Percentiles rank a stretch among this genome's conserved stretches.
phyloP scores from a whole-genome alignment of 177 flowering plant species.

The Vitis hybrid region DNA sequence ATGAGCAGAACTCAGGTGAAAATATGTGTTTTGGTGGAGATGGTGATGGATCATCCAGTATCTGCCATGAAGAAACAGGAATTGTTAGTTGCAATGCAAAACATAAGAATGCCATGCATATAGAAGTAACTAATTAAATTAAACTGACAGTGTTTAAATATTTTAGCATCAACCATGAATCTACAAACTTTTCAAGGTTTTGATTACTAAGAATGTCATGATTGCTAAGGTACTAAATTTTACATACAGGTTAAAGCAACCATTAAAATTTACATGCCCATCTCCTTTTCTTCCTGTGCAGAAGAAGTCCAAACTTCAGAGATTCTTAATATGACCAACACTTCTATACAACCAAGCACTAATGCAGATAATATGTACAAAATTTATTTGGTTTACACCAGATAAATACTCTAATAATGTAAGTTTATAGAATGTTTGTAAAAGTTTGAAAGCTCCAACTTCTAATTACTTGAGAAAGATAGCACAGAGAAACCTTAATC shows the following conservation, averaged over 20 bases:
- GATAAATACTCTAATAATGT: too few relatives aligned
- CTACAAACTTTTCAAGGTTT: not conserved
- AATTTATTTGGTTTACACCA: too few relatives aligned
- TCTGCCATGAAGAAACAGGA: constrained; percentile 44
- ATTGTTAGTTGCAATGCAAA: constrained; percentile 2
- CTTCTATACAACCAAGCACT: too few relatives aligned
- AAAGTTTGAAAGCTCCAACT: too few relatives aligned
- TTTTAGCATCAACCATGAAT: not conserved
- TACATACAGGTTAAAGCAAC: not conserved
- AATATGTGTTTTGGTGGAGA: constrained; percentile 67
- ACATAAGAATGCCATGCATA: not conserved
- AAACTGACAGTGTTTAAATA: not conserved
- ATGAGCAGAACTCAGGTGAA: constrained; percentile 91
- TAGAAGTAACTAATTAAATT: not conserved
- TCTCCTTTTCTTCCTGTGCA: not conserved
- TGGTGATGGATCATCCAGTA: constrained; percentile 96
- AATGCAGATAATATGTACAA: too few relatives aligned
- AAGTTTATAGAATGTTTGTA: too few relatives aligned
- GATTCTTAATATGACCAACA: not conserved
- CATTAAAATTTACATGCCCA: not conserved
- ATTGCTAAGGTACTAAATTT: not conserved
- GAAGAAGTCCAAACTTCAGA: not conserved
- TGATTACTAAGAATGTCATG: not conserved
- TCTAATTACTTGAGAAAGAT: too few relatives aligned
- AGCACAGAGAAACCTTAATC: too few relatives aligned